Evolutionary conservation across 805 yeast genomes (phyloP), one percentile per base, ranked within the genome.

Genomic region (Peterozyma toletana): DNA sequence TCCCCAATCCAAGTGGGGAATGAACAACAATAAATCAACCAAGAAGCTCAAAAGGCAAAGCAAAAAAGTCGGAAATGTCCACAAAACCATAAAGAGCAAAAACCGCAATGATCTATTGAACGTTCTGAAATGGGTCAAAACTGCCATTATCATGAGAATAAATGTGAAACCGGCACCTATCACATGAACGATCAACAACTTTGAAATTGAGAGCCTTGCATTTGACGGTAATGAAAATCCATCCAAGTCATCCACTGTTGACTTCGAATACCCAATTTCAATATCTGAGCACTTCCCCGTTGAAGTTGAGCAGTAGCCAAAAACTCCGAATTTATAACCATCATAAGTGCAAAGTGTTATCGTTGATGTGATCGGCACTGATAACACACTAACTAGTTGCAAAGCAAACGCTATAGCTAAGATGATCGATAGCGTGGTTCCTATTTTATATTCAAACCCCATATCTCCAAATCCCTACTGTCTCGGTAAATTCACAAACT

Each of bases 21-120:
- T 73, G 54, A 91, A 91, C 41, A 91, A 60, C 35, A 90, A 60
- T 34, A 90, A 75, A 58, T 91, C 98, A 3, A 87, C 87, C 47
- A 90, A 64, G 50, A 91, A 86, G 6, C 90, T 81, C 41, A 91
- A 67, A 40, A 90, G 62, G 1, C 86, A 67, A 36, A 84, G 67
- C 45, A 90, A 56, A 53, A 89, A 87, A 0, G 88, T 70, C 2
- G 88, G 80, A 37, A 86, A 57, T 1, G 88, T 72, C 61, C 84
- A 68, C 2, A 82, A 52, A 33, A 84, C 69, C 51, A 80, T 60
- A 15, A 73, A 52, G 44, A 81, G 66, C 39, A 84, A 63, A 45
- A 68, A 75, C 34, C 60, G 55, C 5, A 75, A 54, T 4, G 70
- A 67, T 33, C 55, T 30, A 18, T 53, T 45, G 21, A 53, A 60